Conservation (phyloP, 495 filamentous ascomycete species). For the Articulospora tetracladia region DNA sequence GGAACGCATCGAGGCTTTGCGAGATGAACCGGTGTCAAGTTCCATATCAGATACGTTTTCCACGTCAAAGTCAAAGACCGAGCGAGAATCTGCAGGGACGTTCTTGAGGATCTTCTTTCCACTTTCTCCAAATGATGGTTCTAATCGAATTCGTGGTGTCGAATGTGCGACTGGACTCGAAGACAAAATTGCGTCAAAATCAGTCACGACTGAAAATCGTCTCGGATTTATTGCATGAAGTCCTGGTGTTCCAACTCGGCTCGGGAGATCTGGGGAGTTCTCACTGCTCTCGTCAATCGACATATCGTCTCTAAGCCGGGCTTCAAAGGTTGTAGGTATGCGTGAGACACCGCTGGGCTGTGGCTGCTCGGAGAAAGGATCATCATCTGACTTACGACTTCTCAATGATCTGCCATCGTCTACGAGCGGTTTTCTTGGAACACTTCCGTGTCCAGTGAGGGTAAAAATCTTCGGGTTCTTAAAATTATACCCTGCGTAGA, state of each 20-base stretch:
- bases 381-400: slow-evolving; percentile 17
- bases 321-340: slow-evolving; percentile 3
- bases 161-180: slow-evolving; percentile 31
- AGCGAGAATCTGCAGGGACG: slow-evolving; percentile 12
- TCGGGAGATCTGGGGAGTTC: slow-evolving; percentile 1
- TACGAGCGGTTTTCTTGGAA: slow-evolving; percentile 26
- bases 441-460: slow-evolving; percentile 19
- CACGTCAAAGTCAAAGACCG: slow-evolving; percentile 16
- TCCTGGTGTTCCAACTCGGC: no score
- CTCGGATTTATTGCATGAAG: background rate
- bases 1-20: background rate
- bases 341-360: background rate
- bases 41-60: background rate
- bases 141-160: slow-evolving; percentile 29
- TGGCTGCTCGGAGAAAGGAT: slow-evolving; percentile 18
- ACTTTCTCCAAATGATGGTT: slow-evolving; percentile 17
- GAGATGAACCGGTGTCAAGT: background rate
- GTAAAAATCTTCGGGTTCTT: slow-evolving; percentile 22
- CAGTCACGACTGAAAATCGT: slow-evolving; percentile 1
- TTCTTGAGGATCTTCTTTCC: slow-evolving; percentile 8
- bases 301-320: background rate
- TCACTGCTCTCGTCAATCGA: slow-evolving; percentile 5
- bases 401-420: slow-evolving; percentile 20
- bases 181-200: slow-evolving; percentile 24
- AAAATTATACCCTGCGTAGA: slow-evolving; percentile 21